Base-by-base conservation (phyloP, 1,139 yeast genomes). In the Suhomyces choctaworum region DNA sequence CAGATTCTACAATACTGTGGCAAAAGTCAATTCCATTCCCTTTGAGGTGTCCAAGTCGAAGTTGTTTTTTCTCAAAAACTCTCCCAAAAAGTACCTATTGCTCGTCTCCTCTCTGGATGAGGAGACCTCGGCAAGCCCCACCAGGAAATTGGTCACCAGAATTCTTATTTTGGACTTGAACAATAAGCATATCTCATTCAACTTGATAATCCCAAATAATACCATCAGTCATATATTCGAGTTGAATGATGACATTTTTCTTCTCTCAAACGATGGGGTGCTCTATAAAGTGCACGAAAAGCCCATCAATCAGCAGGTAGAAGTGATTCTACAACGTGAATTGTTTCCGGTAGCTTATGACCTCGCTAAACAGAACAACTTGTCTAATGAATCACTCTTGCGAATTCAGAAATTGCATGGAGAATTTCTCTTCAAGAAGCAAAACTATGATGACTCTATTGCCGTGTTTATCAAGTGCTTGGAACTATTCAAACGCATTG, bases 221-320 rank as follows among this genome's bases (percentile, higher is more conserved):
- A 70, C 84, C 2, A 67, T 76, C 12, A 78, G 78, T 21, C 57
- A 63, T 39, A 66, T 82, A 0, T 76, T 83, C 39, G 57, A 60
- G 20, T 62, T 76, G 47, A 75, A 82, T 75, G 73, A 66, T 17
- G 78, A 76, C 36, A 51, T 85, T 8, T 80, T 70, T 47, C 62
- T 87, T 11, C 59, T 90, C 11, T 78, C 89, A 2, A 66, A 82
- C 2, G 95, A 89, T 55, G 97, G 97, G 0, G 61, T 84, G 5
- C 62, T 92, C 5, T 81, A 83, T 51, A 74, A 73, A 42, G 59
- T 89, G 17, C 78, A 73, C 32, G 95, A 87, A 54, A 83, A 82
- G 50, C 66, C 81, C 0, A 56, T 83, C 5, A 67, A 74, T 17
- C 80, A 81, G 36, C 87, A 87, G 49, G 65, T 92, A n/a, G 81